Evolutionary conservation across 805 yeast genomes (phyloP).

Genomic region (Pichia deserticola): DNA sequence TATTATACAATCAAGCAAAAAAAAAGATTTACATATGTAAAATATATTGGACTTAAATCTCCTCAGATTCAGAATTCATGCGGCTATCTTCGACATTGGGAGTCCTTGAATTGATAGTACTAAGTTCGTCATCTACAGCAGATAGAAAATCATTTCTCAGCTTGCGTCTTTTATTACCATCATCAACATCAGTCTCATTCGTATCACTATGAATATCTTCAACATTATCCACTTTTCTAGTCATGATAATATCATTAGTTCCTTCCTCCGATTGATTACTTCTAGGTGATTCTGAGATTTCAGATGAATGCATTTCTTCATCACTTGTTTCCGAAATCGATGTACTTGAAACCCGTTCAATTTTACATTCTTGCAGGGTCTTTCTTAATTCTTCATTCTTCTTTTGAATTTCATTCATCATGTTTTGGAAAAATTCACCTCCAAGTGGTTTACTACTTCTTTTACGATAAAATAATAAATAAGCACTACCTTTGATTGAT

Average conservation of each 20-base stretch:
- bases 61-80: no score
- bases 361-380: slow-evolving; percentile 2
- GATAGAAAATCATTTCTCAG: neutral
- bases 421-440: slow-evolving; percentile 35
- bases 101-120: no score
- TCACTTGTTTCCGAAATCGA: neutral
- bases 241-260: neutral
- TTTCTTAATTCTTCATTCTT: slow-evolving; percentile 10
- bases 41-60: no score
- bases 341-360: neutral
- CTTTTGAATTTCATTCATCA: slow-evolving; percentile 34
- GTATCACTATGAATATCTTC: neutral
- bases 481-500: slow-evolving; percentile 72
- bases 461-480: slow-evolving; percentile 74
- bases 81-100: neutral
- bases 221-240: neutral
- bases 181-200: neutral
- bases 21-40: no score
- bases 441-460: slow-evolving; percentile 38
- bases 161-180: slow-evolving; percentile 11
- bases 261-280: neutral
- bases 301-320: slow-evolving; percentile 2
- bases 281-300: neutral
- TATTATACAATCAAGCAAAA: no score
- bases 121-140: no score